phyloP scores from a whole-genome alignment of 1,139 yeast genomes.

The Pneumocystis wakefieldiae region DNA sequence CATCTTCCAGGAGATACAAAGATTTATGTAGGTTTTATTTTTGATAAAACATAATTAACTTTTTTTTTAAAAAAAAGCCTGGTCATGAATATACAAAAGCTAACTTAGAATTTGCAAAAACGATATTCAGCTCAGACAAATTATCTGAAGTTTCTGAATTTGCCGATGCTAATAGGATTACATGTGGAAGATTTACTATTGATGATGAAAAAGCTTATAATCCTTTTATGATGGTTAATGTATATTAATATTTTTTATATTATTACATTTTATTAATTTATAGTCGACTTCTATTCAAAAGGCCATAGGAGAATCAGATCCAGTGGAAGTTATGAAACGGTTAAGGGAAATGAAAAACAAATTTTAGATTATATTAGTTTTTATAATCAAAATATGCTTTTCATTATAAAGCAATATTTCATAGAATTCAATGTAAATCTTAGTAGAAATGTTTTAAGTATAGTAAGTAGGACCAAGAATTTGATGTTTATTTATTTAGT shows the following conservation, averaged over 20 bases:
- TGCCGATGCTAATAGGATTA: conserved; percentile 42
- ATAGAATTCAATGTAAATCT: too few relatives aligned
- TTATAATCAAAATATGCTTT: too few relatives aligned
- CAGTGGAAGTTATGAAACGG: conserved; percentile 45
- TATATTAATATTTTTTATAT: conserved; percentile 7
- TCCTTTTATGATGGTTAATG: conserved; percentile 66
- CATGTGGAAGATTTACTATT: conserved; percentile 76
- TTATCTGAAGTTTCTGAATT: conserved; percentile 40
- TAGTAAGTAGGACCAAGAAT: not conserved
- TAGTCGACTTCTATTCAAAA: conserved; percentile 40
- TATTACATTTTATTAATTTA: not conserved
- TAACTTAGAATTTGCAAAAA: conserved; percentile 60
- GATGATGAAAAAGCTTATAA: conserved; percentile 69
- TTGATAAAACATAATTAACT: not conserved
- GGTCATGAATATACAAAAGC: conserved; percentile 92
- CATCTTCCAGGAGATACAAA: conserved; percentile 50
- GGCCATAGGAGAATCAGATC: conserved; percentile 31
- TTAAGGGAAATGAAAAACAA: conserved; percentile 56
- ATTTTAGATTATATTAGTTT: conserved; percentile 3
- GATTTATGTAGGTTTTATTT: conserved; percentile 30
- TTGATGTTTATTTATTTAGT: not conserved
- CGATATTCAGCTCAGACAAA: conserved; percentile 36
- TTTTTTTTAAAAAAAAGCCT: conserved; percentile 30
- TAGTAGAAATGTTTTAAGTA: too few relatives aligned
- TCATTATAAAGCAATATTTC: too few relatives aligned